phyloP scores from a whole-genome alignment of 179 eudicot genomes.

The Vitellaria paradoxa region DNA sequence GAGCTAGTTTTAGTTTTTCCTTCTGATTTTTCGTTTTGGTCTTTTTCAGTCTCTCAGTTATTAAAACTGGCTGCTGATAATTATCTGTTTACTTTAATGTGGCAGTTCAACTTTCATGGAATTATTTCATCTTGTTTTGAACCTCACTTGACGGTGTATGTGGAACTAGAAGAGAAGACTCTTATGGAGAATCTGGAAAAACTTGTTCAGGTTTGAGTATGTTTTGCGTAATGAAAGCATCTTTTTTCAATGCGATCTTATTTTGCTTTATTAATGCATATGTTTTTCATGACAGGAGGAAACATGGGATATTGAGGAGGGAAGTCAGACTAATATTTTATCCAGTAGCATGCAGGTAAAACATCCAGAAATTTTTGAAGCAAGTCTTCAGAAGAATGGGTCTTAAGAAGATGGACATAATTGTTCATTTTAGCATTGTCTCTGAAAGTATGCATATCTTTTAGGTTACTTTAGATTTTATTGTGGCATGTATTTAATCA shows the following conservation, averaged over 20 bases:
- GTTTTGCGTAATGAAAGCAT: background rate
- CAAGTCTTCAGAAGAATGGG: background rate
- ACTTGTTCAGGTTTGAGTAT: slow-evolving; percentile 74
- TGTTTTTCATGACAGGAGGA: slow-evolving; percentile 58
- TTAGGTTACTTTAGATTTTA: background rate
- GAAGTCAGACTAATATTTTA: slow-evolving; percentile 90
- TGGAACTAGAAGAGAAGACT: slow-evolving; percentile 95
- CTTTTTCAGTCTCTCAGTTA: slow-evolving; percentile 9
- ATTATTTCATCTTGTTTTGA: slow-evolving; percentile 97
- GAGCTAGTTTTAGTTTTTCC: slow-evolving; percentile 5
- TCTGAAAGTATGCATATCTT: background rate
- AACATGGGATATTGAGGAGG: slow-evolving; percentile 98
- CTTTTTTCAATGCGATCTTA: slow-evolving; percentile 6
- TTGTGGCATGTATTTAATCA: background rate
- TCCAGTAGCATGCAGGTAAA: slow-evolving; percentile 98
- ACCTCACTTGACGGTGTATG: slow-evolving; percentile 84
- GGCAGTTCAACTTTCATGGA: slow-evolving; percentile 96
- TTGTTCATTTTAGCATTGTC: background rate
- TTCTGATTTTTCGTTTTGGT: background rate
- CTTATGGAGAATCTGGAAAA: slow-evolving; percentile 94
- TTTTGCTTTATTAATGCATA: slow-evolving; percentile 1
- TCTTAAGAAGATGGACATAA: background rate
- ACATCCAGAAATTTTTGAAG: background rate
- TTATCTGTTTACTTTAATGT: slow-evolving; percentile 24
- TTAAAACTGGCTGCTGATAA: slow-evolving; percentile 3